These are phyloP conservation scores for Basidioascus undulatus DNA, from an alignment of 768 basidiomycete species.

Conservation along the genomic window DNA sequence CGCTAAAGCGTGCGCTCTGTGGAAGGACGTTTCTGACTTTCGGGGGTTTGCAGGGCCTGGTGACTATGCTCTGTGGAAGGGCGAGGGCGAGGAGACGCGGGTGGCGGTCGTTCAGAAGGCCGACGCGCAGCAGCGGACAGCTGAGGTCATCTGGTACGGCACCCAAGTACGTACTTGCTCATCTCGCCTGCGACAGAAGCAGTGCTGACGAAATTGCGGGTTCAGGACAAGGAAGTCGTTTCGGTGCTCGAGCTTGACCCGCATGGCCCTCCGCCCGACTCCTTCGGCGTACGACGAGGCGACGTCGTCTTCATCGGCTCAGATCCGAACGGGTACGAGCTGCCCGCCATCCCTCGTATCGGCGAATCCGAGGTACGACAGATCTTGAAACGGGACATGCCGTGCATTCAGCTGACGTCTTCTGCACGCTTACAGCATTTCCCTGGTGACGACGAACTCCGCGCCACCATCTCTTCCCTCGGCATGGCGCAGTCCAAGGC, in stretches of 20 bases:
- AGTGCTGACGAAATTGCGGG: too few relatives aligned
- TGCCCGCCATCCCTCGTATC: slow-evolving; percentile 53
- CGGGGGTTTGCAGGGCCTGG: too few relatives aligned
- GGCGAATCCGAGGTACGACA: slow-evolving; percentile 71
- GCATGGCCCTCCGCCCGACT: slow-evolving; percentile 29
- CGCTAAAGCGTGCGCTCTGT: too few relatives aligned
- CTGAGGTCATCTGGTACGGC: slow-evolving; percentile 29
- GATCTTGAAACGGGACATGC: slow-evolving; percentile 10
- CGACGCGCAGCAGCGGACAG: slow-evolving; percentile 37
- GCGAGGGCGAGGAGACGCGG: neutral
- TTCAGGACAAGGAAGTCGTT: slow-evolving; percentile 35
- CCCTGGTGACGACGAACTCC: neutral
- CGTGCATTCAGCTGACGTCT: slow-evolving; percentile 1
- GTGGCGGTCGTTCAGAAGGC: slow-evolving; percentile 7
- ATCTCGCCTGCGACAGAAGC: too few relatives aligned
- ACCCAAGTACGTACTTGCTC: too few relatives aligned
- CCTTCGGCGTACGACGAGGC: slow-evolving; percentile 53
- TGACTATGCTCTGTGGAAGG: slow-evolving; percentile 65
- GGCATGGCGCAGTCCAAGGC: neutral
- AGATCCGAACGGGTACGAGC: slow-evolving; percentile 40
- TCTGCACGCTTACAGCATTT: too few relatives aligned
- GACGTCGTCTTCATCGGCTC: slow-evolving; percentile 64
- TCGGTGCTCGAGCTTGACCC: slow-evolving; percentile 74
- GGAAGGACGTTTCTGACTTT: too few relatives aligned
- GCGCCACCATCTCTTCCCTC: neutral